Evolutionary conservation across 441 rosid genomes (phyloP).

Genomic region (Geranium incanum): DNA sequence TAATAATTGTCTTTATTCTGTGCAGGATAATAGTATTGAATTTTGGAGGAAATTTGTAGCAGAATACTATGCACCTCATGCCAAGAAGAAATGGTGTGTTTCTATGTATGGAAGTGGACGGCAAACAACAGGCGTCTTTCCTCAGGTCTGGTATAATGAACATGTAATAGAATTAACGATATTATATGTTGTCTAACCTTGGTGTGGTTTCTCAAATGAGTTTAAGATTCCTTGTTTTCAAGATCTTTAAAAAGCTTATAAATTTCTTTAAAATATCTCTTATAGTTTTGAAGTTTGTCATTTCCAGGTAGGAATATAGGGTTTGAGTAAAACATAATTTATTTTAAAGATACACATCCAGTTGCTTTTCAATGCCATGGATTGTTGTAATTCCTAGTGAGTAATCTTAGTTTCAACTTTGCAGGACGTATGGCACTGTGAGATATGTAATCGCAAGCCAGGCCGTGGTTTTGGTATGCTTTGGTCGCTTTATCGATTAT

Average conservation of each 20-base stretch:
- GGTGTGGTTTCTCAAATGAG: conserved; percentile 11
- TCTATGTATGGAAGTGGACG: conserved; percentile 77
- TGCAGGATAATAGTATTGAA: conserved; percentile 75
- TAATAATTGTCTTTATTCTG: conserved; percentile 15
- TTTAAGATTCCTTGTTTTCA: conserved; percentile 13
- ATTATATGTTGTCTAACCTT: not conserved
- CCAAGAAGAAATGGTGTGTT: conserved; percentile 83
- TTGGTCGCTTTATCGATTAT: not conserved
- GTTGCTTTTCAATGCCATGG: conserved; percentile 7
- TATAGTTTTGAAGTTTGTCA: conserved; percentile 7
- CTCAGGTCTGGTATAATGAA: conserved; percentile 48
- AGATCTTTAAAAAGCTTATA: not conserved
- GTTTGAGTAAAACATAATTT: not conserved
- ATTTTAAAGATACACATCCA: not conserved
- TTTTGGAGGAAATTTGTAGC: conserved; percentile 81
- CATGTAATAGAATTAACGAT: not conserved
- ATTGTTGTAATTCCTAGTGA: conserved; percentile 16
- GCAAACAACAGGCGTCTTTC: conserved; percentile 68
- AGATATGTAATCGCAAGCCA: conserved; percentile 93
- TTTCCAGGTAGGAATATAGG: not conserved
- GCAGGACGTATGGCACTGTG: conserved; percentile 99
- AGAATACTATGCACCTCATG: conserved; percentile 62
- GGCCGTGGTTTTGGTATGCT: conserved; percentile 97
- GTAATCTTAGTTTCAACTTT: conserved; percentile 21
- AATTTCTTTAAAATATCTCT: not conserved